Evolutionary conservation across 306 rosid genomes (phyloP), one percentile per base, ranked within the genome.

Genomic region (Abrus pulchellus): DNA sequence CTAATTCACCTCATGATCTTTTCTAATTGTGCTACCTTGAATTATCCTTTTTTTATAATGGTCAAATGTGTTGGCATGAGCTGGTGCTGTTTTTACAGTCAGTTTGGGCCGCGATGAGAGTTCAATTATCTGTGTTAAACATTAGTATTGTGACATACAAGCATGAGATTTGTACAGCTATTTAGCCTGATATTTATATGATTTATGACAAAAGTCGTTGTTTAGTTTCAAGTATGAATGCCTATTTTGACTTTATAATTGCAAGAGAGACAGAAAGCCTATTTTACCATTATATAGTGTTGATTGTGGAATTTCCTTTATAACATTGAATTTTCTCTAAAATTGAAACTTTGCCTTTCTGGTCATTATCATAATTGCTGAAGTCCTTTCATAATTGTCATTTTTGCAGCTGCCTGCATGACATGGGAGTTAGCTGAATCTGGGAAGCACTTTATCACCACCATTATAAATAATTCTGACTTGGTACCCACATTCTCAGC

Each of bases 401-500:
- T 62, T 66, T 83, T 83, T 89, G 77, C 89, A 95, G 99, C 98
- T 85, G 98, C 99, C 30, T 93, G 99, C 84, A 91, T 95, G 97
- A 95, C 99, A 38, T 89, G 87, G 97, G 98, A 95, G 83, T 90
- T 95, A 82, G 99, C 98, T 70, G 99, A 95, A 87, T 95, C 99
- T n/a, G 99, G 99, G 67, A 91, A 95, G 80, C 89, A 91, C 77
- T 95, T 95, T 73, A 95, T 95, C 71, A 93, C 94, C 52, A 87
- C 98, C 10, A 88, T 89, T 67, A 90, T 95, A 62, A 95, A 95
- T 72, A 95, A 97, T 74, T 90, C 99, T 8, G 99, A 95, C 80
- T 80, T 95, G 68, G 98, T 95, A 74, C 99, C 99, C 29, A 93
- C 96, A 79, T 95, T 93, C 85, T 93, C 99, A 63, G 76, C 97